Conservation (phyloP, 345 rosid genomes). For the Corchorus capsularis region DNA sequence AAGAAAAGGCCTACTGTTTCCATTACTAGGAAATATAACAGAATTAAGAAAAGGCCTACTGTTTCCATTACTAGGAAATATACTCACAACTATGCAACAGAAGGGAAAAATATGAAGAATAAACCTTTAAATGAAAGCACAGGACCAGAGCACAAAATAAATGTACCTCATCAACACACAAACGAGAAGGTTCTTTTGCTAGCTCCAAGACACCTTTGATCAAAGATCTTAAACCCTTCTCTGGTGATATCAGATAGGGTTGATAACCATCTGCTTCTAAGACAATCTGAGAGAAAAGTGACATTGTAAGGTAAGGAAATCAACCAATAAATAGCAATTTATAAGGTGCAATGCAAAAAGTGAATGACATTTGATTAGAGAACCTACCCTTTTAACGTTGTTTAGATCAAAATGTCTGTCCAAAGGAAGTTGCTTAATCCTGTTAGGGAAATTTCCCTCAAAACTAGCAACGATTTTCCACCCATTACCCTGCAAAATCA, state of each 20-base stretch:
- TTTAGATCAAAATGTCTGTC: constrained; percentile 93
- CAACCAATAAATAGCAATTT: constrained; percentile 1
- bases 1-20: not conserved
- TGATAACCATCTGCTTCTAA: constrained; percentile 99
- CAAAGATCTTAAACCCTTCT: constrained; percentile 95
- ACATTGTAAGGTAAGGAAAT: constrained; percentile 17
- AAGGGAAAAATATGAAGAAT: not conserved
- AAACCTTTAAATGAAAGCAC: not conserved
- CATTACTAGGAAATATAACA: not conserved
- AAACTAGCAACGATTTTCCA: constrained; percentile 98
- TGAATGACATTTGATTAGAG: constrained; percentile 13
- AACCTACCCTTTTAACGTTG: constrained; percentile 88
- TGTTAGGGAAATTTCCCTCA: constrained; percentile 92
- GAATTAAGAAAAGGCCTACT: not conserved
- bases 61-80: not conserved
- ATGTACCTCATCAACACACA: constrained; percentile 95
- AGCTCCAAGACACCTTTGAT: constrained; percentile 94
- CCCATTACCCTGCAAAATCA: constrained; percentile 79
- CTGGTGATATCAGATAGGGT: constrained; percentile 98
- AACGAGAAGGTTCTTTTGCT: constrained; percentile 95
- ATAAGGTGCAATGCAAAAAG: constrained; percentile 8
- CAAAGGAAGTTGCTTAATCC: constrained; percentile 95
- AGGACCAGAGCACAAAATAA: not conserved
- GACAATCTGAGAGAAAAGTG: constrained; percentile 59
- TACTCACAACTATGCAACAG: not conserved